Conservation (phyloP, 768 basidiomycete genomes). For the Cystoderma amianthinum region DNA sequence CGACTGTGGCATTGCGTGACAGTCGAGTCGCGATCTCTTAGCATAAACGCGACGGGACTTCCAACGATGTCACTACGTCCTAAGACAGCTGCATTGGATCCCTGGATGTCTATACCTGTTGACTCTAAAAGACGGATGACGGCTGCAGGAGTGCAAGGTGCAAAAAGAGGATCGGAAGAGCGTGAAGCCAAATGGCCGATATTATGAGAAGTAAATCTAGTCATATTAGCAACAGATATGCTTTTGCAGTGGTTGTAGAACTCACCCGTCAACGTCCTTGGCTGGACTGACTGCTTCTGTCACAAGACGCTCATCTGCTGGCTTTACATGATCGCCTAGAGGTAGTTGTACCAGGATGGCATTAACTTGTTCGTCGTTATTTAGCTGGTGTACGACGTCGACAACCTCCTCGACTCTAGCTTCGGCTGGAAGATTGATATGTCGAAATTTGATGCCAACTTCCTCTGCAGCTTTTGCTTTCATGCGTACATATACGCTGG, state of each 20-base stretch:
- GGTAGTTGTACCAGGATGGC: conserved; percentile 97
- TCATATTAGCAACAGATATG: background rate
- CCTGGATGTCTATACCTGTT: conserved; percentile 71
- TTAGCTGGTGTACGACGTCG: conserved; percentile 71
- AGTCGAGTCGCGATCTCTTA: conserved; percentile 87
- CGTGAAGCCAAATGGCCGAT: conserved; percentile 93
- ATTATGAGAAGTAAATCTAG: conserved; percentile 96
- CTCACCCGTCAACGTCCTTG: conserved; percentile 96
- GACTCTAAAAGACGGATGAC: conserved; percentile 87
- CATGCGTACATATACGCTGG: conserved; percentile 92
- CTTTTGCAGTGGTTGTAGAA: no score
- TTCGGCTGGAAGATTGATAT: conserved; percentile 66
- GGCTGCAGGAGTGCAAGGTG: conserved; percentile 93
- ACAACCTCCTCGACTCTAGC: conserved; percentile 73
- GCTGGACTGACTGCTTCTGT: conserved; percentile 92
- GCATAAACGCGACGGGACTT: conserved; percentile 87
- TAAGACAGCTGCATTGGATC: conserved; percentile 84
- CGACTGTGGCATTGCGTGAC: conserved; percentile 97
- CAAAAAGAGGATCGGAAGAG: conserved; percentile 82
- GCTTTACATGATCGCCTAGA: conserved; percentile 72
- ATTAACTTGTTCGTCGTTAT: conserved; percentile 72
- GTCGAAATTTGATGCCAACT: conserved; percentile 83
- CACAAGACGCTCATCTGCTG: conserved; percentile 81
- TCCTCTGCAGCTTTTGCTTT: conserved; percentile 94
- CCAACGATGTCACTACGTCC: conserved; percentile 98